Conservation (phyloP, 2,329 filamentous ascomycete species). For the Fusarium keratoplasticum region DNA sequence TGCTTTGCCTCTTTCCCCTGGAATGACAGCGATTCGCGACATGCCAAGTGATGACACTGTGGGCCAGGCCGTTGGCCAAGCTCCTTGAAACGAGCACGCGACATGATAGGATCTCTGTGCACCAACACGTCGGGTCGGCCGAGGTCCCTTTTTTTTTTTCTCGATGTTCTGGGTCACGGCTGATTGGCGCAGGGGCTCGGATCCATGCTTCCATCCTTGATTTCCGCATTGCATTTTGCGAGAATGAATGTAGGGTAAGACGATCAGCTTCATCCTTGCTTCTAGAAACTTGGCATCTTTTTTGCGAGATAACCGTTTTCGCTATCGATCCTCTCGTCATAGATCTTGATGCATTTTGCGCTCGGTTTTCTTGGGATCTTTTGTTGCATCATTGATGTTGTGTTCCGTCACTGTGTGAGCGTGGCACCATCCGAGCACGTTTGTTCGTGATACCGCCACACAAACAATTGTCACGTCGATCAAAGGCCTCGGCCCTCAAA, state of each 20-base stretch:
- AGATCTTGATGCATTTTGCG: neutral
- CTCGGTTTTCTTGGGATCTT: neutral
- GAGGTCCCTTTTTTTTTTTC: neutral
- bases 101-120: constrained; percentile 9
- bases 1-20: neutral
- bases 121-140: constrained; percentile 17
- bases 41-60: constrained; percentile 1
- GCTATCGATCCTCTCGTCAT: neutral
- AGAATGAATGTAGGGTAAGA: neutral
- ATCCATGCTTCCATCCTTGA: neutral
- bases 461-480: neutral
- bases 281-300: neutral
- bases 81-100: constrained; percentile 24
- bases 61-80: neutral
- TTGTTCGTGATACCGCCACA: neutral
- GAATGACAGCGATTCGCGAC: neutral
- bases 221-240: neutral
- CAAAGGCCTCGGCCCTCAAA: neutral
- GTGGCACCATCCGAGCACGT: neutral
- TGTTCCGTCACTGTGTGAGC: neutral
- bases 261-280: neutral
- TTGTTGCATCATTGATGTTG: neutral
- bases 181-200: neutral
- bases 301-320: neutral
- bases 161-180: neutral